Evolutionary conservation across 176 grass and related monocot species (phyloP).

Genomic region (barley (Hordeum vulgare)): MorexV3_pseudomolecules_assembly NC_058519.1:611700689-611701188

Average conservation of each 20-base stretch:
- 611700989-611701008: background rate
- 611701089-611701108: background rate
- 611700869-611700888: background rate
- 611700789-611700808: conserved; percentile 9
- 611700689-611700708: background rate
- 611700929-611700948: background rate
- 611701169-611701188: background rate
- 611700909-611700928: background rate
- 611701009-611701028: conserved; percentile 14
- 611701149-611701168: background rate
- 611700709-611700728: background rate
- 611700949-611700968: background rate
- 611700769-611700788: background rate
- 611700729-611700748: background rate
- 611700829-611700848: background rate
- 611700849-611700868: background rate
- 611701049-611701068: background rate
- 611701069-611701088: background rate
- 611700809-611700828: conserved; percentile 18
- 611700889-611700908: background rate
- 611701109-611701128: background rate
- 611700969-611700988: background rate
- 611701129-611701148: background rate
- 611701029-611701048: conserved; percentile 11
- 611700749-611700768: background rate